Evolutionary conservation across 805 yeast species (phyloP).

Genomic region (Ogataea kodamae): DNA sequence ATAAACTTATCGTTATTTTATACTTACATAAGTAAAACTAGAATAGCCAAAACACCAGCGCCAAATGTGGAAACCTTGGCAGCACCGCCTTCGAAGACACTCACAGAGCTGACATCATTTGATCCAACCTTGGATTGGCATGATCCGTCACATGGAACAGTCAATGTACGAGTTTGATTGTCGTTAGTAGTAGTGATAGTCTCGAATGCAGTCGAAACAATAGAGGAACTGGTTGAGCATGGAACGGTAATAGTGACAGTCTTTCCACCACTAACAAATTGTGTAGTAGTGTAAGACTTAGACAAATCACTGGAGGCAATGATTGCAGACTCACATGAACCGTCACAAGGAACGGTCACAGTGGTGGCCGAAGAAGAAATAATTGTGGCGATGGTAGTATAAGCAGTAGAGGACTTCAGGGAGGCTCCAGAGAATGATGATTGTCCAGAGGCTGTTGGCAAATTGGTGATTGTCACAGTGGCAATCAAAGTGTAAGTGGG

Average conservation of each 20-base stretch:
- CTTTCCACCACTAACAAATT: conserved; percentile 6
- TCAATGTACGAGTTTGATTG: neutral
- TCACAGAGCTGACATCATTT: neutral
- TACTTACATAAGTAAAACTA: conserved; percentile 1
- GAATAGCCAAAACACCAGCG: neutral
- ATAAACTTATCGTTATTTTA: neutral
- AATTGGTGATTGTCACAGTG: conserved; percentile 12
- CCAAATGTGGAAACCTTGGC: neutral
- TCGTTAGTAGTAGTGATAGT: conserved; percentile 1
- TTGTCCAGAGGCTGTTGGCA: too few species aligned
- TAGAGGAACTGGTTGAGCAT: conserved; percentile 3
- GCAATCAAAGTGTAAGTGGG: conserved; percentile 6
- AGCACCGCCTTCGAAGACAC: neutral
- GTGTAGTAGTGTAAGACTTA: conserved; percentile 13
- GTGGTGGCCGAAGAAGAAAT: conserved; percentile 10
- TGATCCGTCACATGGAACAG: neutral
- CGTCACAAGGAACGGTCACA: conserved; percentile 18
- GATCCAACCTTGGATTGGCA: neutral
- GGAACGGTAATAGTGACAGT: conserved; percentile 11
- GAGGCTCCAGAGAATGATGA: too few species aligned
- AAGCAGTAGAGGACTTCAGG: conserved; percentile 5
- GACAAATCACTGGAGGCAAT: conserved; percentile 9
- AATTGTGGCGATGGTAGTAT: conserved; percentile 9
- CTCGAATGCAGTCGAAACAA: neutral
- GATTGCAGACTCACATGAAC: conserved; percentile 7